phyloP scores from a whole-genome alignment of 2,329 filamentous ascomycete genomes.

The Aspergillus pseudonomiae region DNA sequence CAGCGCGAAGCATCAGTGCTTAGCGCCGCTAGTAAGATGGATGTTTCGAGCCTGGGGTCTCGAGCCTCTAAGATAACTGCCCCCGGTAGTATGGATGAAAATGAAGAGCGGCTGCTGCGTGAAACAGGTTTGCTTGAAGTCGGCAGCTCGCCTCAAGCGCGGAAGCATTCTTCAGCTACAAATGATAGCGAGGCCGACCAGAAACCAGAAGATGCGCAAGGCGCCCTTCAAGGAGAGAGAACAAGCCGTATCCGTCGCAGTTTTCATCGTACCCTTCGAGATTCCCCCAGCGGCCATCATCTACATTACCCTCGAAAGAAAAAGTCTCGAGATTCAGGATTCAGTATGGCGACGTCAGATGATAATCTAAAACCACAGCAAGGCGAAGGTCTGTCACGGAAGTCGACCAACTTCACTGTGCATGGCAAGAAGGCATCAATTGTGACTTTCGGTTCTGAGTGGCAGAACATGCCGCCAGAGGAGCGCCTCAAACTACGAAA shows the following conservation, averaged over 20 bases:
- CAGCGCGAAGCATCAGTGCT: conserved; percentile 44
- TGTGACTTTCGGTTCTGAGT: conserved; percentile 92
- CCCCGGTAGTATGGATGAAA: conserved; percentile 58
- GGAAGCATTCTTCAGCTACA: conserved; percentile 42
- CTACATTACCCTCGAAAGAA: conserved; percentile 70
- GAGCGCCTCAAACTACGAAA: conserved; percentile 70
- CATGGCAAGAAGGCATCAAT: conserved; percentile 98
- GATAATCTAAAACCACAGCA: conserved; percentile 50
- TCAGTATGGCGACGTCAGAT: conserved; percentile 58
- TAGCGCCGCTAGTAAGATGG: conserved; percentile 40
- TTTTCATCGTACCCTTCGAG: conserved; percentile 84
- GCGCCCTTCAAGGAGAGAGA: conserved; percentile 50
- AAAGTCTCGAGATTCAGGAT: conserved; percentile 73
- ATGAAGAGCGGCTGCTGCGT: conserved; percentile 68
- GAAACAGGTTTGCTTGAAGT: conserved; percentile 67
- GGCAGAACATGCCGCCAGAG: conserved; percentile 75
- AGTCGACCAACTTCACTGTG: conserved; percentile 87
- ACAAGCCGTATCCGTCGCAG: conserved; percentile 77
- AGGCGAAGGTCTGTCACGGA: conserved; percentile 73
- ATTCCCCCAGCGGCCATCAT: conserved; percentile 65
- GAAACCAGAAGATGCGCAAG: conserved; percentile 41
- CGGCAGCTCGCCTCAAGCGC: conserved; percentile 47
- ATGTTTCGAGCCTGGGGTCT: conserved; percentile 38
- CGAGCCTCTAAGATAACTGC: conserved; percentile 39
- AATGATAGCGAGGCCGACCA: conserved; percentile 48